These are phyloP conservation scores for Phytophthora litchii DNA, from an alignment of 352 stramenopile genomes.

Conservation along the genomic window DNA sequence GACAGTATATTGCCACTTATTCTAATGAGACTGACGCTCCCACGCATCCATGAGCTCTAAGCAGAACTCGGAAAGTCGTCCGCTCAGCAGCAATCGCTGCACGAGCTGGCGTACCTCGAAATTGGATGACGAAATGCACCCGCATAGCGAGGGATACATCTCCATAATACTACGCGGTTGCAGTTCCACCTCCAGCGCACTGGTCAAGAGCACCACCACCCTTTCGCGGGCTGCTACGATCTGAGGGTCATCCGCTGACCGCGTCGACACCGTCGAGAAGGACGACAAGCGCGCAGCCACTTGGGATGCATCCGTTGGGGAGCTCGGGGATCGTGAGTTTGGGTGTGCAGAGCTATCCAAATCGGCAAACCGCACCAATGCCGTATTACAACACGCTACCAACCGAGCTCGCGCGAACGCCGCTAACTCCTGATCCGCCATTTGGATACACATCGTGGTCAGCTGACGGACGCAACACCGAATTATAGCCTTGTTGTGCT, in stretches of 20 bases:
- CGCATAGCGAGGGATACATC: slow-evolving; percentile 80
- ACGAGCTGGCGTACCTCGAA: slow-evolving; percentile 70
- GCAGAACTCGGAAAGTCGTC: slow-evolving; percentile 60
- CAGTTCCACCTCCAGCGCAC: slow-evolving; percentile 56
- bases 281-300: slow-evolving; percentile 4
- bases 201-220: slow-evolving; percentile 74
- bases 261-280: slow-evolving; percentile 3
- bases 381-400: slow-evolving; percentile 63
- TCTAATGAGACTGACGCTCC: slow-evolving; percentile 38
- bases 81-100: slow-evolving; percentile 67
- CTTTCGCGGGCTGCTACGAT: slow-evolving; percentile 54
- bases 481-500: slow-evolving; percentile 66
- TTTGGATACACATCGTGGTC: slow-evolving; percentile 72
- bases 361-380: slow-evolving; percentile 51
- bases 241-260: slow-evolving; percentile 11
- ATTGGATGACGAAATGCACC: slow-evolving; percentile 74
- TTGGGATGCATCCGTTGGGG: slow-evolving; percentile 9
- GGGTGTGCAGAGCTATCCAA: slow-evolving; percentile 36
- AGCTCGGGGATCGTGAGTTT: slow-evolving; percentile 4
- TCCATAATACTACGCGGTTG: slow-evolving; percentile 63
- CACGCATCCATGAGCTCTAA: slow-evolving; percentile 47
- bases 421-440: slow-evolving; percentile 52
- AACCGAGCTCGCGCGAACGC: slow-evolving; percentile 54
- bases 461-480: slow-evolving; percentile 82
- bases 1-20: slow-evolving; percentile 4